Evolutionary conservation across 2,329 filamentous ascomycete genomes (phyloP).

Genomic region (Beauveria medogensis): DNA sequence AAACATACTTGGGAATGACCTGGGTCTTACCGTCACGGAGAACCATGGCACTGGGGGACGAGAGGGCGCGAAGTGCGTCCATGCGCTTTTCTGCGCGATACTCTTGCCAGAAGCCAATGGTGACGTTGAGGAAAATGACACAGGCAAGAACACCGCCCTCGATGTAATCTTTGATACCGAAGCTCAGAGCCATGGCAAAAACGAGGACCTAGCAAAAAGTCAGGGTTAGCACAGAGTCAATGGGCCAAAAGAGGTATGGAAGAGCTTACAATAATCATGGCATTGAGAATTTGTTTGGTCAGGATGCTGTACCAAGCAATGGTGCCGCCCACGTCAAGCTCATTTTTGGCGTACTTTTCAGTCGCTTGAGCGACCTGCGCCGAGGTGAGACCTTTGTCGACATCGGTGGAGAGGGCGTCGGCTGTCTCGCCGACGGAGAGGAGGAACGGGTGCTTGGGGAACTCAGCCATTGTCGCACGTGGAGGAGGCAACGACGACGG

Average conservation of each 20-base stretch:
- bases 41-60: conserved; percentile 55
- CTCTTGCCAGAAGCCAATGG: conserved; percentile 59
- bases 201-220: conserved; percentile 51
- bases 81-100: conserved; percentile 59
- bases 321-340: conserved; percentile 59
- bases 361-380: conserved; percentile 51
- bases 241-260: background rate
- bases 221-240: background rate
- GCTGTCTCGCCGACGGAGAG: conserved; percentile 55
- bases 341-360: conserved; percentile 56
- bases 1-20: conserved; percentile 48
- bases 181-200: conserved; percentile 67
- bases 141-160: conserved; percentile 60
- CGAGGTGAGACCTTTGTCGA: conserved; percentile 58
- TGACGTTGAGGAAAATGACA: conserved; percentile 61
- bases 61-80: conserved; percentile 54
- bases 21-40: conserved; percentile 50
- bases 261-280: conserved; percentile 60
- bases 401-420: conserved; percentile 51
- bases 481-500: conserved; percentile 1
- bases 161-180: conserved; percentile 58
- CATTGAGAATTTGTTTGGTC: conserved; percentile 65
- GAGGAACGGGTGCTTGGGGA: conserved; percentile 51
- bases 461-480: conserved; percentile 30
- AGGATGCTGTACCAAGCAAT: conserved; percentile 67